Evolutionary conservation across 805 yeast species (phyloP).

Genomic region (Pichia sporocuriosa): DNA sequence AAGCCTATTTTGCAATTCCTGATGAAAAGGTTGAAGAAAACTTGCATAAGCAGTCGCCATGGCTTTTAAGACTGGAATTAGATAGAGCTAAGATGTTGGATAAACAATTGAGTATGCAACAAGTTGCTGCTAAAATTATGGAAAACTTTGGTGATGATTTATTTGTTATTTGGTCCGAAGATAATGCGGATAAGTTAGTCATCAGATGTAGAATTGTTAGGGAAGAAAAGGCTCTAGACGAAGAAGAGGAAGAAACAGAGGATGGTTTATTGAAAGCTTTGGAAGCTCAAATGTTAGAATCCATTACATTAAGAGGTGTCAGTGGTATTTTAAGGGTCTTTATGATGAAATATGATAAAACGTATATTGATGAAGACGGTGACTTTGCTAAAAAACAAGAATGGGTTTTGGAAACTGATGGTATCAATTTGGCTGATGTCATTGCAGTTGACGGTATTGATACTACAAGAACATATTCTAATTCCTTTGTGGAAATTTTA

Average conservation of each 20-base stretch:
- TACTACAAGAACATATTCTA: conserved; percentile 82
- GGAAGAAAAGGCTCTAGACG: conserved; percentile 89
- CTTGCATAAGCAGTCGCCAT: conserved; percentile 92
- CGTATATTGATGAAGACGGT: conserved; percentile 70
- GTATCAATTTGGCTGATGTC: conserved; percentile 91
- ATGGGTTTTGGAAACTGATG: conserved; percentile 99
- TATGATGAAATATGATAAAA: conserved; percentile 80
- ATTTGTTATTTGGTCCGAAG: conserved; percentile 98
- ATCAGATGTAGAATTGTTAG: conserved; percentile 98
- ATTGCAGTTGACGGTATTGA: conserved; percentile 95
- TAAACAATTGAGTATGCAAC: conserved; percentile 95
- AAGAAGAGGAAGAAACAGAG: conserved; percentile 92
- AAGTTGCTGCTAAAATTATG: conserved; percentile 92
- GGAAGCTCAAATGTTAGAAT: conserved; percentile 93
- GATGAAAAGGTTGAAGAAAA: conserved; percentile 96
- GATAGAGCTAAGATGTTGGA: conserved; percentile 99
- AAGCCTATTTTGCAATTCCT: conserved; percentile 94
- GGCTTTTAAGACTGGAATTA: conserved; percentile 92
- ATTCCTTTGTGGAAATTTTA: conserved; percentile 92
- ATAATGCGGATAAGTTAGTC: conserved; percentile 92
- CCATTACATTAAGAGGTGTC: conserved; percentile 92
- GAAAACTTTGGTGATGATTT: conserved; percentile 90
- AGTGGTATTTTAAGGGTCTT: conserved; percentile 86
- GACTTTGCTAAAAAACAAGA: conserved; percentile 86
- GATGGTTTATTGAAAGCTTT: conserved; percentile 93